phyloP scores from a whole-genome alignment of 345 rosid genomes.

The Eucalyptus tenuipes region DNA sequence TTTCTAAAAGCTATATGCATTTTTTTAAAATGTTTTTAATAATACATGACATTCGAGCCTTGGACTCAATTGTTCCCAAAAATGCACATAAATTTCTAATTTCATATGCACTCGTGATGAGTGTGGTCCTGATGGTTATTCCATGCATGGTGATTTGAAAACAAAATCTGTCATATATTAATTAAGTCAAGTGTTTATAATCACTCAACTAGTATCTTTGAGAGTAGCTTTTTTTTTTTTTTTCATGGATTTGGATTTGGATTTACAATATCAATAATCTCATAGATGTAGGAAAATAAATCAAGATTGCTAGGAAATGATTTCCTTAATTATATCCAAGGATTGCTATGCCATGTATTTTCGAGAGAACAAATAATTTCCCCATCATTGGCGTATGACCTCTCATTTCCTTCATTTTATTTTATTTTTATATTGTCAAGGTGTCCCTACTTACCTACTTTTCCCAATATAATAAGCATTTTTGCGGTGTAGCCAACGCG shows the following conservation, averaged over 20 bases:
- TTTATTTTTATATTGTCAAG: neutral
- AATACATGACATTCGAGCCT: neutral
- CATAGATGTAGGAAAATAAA: neutral
- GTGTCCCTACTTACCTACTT: neutral
- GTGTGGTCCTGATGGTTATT: neutral
- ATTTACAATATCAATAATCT: neutral
- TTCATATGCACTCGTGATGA: neutral
- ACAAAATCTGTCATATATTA: neutral
- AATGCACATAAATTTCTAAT: neutral
- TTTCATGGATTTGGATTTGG: neutral
- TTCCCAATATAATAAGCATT: neutral
- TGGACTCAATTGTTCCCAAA: neutral
- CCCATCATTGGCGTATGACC: neutral
- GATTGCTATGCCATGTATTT: neutral
- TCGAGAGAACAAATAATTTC: neutral
- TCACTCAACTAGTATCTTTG: neutral
- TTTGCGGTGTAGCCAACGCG: neutral
- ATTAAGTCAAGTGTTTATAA: neutral
- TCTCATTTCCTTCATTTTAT: neutral
- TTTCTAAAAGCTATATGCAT: neutral
- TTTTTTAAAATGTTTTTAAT: neutral
- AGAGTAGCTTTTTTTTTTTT: neutral
- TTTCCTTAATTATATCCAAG: neutral
- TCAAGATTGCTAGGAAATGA: neutral
- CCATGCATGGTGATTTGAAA: fast-evolving